Percentiles rank a stretch among this genome's conserved stretches.
phyloP scores from a whole-genome alignment of 768 basidiomycete species.

The Termitomyces sp. region DNA sequence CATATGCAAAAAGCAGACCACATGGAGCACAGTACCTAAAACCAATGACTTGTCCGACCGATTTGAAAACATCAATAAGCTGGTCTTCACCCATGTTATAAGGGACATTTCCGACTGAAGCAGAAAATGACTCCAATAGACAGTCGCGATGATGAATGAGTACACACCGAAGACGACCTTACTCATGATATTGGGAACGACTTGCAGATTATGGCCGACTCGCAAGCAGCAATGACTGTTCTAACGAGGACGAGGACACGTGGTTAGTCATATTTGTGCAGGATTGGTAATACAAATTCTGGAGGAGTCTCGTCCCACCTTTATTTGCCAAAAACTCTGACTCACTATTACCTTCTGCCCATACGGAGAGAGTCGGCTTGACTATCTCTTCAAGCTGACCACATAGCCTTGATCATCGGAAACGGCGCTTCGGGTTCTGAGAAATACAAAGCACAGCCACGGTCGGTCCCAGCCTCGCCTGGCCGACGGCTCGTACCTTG shows the following conservation, averaged over 20 bases:
- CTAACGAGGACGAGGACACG: neutral
- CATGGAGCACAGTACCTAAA: constrained; percentile 53
- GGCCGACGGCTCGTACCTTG: too few relatives aligned
- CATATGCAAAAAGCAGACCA: neutral
- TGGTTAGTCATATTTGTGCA: neutral
- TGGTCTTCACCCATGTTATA: constrained; percentile 91
- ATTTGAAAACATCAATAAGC: constrained; percentile 83
- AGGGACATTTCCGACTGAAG: constrained; percentile 75
- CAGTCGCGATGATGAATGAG: neutral
- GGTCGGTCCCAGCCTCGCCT: too few relatives aligned
- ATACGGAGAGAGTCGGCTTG: too few relatives aligned
- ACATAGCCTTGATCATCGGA: neutral
- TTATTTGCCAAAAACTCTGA: neutral
- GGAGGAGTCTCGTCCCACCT: neutral
- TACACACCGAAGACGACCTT: constrained; percentile 69
- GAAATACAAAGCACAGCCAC: too few relatives aligned
- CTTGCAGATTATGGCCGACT: neutral
- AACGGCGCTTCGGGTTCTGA: neutral
- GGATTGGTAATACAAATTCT: neutral
- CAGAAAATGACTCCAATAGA: constrained; percentile 19
- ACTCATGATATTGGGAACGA: constrained; percentile 38
- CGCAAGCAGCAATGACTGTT: neutral
- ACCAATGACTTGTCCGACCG: constrained; percentile 84
- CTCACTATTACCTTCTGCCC: too few relatives aligned
- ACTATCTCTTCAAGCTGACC: neutral